These are phyloP conservation scores for Coniferiporia weirii DNA, from an alignment of 1,284 basidiomycete species.

Conservation along the genomic window DNA sequence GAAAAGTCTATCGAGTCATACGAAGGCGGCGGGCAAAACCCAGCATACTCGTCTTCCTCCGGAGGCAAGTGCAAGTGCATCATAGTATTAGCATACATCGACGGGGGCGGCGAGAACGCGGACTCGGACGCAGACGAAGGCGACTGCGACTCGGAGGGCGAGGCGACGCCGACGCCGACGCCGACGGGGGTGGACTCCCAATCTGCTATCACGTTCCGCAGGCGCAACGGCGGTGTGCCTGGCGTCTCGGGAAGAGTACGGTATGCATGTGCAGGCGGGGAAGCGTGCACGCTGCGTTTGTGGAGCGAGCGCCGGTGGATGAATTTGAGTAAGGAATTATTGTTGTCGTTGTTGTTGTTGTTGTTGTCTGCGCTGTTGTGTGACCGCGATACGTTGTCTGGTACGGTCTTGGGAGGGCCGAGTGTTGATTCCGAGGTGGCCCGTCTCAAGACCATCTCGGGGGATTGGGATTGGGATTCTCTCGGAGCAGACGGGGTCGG, in stretches of 20 bases:
- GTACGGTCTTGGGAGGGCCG: not conserved
- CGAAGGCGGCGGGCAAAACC: constrained; percentile 5
- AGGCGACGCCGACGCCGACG: too few relatives aligned
- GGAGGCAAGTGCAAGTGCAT: not conserved
- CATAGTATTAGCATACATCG: too few relatives aligned
- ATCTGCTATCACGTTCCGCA: not conserved
- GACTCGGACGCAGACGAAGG: not conserved
- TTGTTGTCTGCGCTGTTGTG: not conserved
- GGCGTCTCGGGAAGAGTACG: not conserved
- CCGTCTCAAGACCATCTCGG: not conserved
- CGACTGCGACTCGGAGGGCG: too few relatives aligned
- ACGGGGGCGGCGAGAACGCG: not conserved
- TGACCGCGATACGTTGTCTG: not conserved
- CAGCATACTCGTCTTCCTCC: not conserved
- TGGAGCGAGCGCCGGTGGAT: constrained; percentile 5
- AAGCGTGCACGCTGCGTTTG: not conserved
- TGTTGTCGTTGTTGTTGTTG: too few relatives aligned
- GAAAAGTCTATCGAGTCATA: constrained; percentile 19
- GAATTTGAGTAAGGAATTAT: not conserved
- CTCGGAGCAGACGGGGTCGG: not conserved
- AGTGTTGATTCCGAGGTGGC: constrained; percentile 1
- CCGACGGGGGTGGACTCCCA: too few relatives aligned
- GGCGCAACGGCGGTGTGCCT: not conserved
- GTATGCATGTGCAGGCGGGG: not conserved
- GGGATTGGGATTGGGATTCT: not conserved